Conservation (phyloP, 345 rosid genomes). For the Mercurialis annua region DNA sequence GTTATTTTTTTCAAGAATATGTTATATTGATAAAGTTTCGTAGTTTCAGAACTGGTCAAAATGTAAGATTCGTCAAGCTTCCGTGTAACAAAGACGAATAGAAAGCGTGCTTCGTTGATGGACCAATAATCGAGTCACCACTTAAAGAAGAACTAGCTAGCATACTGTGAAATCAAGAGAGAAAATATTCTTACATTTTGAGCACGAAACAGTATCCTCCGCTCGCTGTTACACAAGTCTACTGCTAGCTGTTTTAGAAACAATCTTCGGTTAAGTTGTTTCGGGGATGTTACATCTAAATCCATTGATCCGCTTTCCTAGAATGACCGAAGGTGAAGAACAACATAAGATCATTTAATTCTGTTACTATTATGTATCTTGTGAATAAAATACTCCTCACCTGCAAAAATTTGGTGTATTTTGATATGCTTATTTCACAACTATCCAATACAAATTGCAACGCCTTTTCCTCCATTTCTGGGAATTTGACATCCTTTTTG, state of each 20-base stretch:
- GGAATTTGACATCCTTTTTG: conserved; percentile 57
- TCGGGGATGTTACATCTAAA: conserved; percentile 91
- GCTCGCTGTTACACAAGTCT: conserved; percentile 83
- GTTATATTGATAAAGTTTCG: too few relatives aligned
- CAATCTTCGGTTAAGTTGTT: conserved; percentile 74
- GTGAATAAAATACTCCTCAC: conserved; percentile 30
- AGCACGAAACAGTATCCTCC: conserved; percentile 79
- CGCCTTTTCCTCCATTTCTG: conserved; percentile 74
- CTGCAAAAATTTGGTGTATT: conserved; percentile 81
- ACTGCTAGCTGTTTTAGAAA: conserved; percentile 94
- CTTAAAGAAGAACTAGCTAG: not conserved
- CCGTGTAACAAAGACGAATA: not conserved
- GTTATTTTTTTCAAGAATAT: too few relatives aligned
- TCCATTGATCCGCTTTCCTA: conserved; percentile 96
- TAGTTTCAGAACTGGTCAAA: conserved; percentile 19
- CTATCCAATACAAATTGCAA: conserved; percentile 69
- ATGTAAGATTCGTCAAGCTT: not conserved
- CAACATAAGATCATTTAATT: not conserved
- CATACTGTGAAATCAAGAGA: not conserved
- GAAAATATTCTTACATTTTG: conserved; percentile 61
- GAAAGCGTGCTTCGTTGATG: not conserved
- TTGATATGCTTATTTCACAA: conserved; percentile 86
- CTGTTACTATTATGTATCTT: not conserved
- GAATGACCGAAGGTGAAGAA: not conserved
- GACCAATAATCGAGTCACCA: not conserved